Base-by-base conservation (phyloP, 1,284 basidiomycete genomes). In the Pascua sp. region DNA sequence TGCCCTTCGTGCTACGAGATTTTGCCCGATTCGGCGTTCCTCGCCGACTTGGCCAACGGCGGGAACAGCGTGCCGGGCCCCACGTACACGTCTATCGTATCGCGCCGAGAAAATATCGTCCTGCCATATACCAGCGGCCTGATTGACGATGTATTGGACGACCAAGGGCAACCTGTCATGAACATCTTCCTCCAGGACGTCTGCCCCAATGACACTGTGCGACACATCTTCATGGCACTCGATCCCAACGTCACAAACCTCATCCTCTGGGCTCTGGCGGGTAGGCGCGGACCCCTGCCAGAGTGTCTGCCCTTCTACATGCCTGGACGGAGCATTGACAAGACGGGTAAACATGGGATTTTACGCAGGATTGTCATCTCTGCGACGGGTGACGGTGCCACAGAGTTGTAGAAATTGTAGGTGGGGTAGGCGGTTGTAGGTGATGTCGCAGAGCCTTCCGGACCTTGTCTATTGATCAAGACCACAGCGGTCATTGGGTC, bases 131-230 rank as follows among this genome's bases (percentile, higher is more conserved):
- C 53, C 24, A 41, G 37, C 17, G 53, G 53, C 15, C 12, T 45
- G 18, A 42, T 55, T n/a, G 37, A 47, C 40, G 44, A 47, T 45
- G 45, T 46, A 15, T n/a, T 38, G 12, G 50, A 51, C 42, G 7
- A 36, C 13, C 36, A 15, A 5, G 46, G 40, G 12, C 11, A 17
- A 11, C 43, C 41, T 8, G 53, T 55, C 24, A 45, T 39, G 18
- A 55, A 55, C 43, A 50, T 55, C 17, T 16, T 50, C 38, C 37
- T 55, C 48, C 48, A 55, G 53, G 17, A 50, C 18, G 48, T 45
- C 41, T 55, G 53, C 39, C 5, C 4, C 32, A 7, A n/a, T 11
- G 53, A 55, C 49, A 36, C 42, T 37, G 18, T n/a, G n/a, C 40
- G 46, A 24, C 52, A 53, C 41, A 11, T 42, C n/a, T 32, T 42